Conservation (phyloP, 2,329 filamentous ascomycete genomes). For the Penicillium paneum region DNA sequence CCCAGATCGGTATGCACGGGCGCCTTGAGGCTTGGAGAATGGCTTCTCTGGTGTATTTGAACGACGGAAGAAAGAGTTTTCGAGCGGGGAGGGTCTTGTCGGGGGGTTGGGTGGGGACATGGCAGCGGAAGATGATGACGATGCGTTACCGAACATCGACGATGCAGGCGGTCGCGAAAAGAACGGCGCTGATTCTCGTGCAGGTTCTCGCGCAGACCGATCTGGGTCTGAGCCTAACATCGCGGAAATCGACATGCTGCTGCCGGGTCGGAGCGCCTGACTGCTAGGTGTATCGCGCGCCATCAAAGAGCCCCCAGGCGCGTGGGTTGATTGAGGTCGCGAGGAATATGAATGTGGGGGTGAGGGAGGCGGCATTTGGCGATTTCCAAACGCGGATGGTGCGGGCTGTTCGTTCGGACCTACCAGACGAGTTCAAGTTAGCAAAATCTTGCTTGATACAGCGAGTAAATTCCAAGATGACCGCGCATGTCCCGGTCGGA, state of each 20-base stretch:
- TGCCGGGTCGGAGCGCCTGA: conserved; percentile 55
- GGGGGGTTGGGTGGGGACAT: conserved; percentile 46
- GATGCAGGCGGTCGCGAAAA: conserved; percentile 46
- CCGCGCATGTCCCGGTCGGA: background rate
- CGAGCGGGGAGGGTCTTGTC: conserved; percentile 49
- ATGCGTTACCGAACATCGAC: conserved; percentile 35
- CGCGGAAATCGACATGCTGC: conserved; percentile 72
- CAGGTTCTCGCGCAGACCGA: conserved; percentile 45
- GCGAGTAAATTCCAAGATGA: background rate
- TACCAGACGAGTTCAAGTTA: conserved; percentile 11
- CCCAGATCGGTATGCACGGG: conserved; percentile 37
- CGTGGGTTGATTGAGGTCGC: conserved; percentile 40
- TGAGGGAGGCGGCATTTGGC: conserved; percentile 52
- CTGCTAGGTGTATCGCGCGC: conserved; percentile 56
- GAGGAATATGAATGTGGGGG: conserved; percentile 49
- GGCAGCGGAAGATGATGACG: conserved; percentile 33
- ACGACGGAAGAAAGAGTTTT: conserved; percentile 62
- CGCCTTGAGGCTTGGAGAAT: conserved; percentile 47
- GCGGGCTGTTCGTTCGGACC: conserved; percentile 34
- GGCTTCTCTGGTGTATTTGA: conserved; percentile 72
- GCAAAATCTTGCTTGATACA: background rate
- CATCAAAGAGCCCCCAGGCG: conserved; percentile 39
- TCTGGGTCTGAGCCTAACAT: conserved; percentile 60
- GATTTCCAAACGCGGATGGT: conserved; percentile 34
- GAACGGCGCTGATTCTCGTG: conserved; percentile 44